Evolutionary conservation across 768 basidiomycete genomes (phyloP), one percentile per base, ranked within the genome.

Genomic region (Phaffia australis): DNA sequence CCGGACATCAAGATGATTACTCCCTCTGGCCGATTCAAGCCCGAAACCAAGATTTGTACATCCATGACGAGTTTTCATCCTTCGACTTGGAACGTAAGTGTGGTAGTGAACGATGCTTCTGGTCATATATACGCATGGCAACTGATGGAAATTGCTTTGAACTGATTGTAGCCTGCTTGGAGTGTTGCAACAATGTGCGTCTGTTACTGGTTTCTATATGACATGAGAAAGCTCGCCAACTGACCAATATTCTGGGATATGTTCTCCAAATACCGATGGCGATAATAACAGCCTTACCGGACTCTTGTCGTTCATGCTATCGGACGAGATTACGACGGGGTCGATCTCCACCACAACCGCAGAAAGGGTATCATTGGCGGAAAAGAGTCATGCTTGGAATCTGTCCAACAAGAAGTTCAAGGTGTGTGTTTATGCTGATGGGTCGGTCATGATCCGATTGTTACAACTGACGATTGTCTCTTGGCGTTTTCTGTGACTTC

Each of bases 281-380:
- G n/a, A 19, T 46, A 27, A 56, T 50, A 35, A 56, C 71, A 94
- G 91, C 77, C 81, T 94, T 71, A 97, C 92, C 7, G 95, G 95
- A 23, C 81, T 98, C 23, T 78, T 94, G 57, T 90, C 88, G 4
- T 95, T 95, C 79, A 94, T 94, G 92, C 80, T 93, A 58, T 85
- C 88, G 0, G 89, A 95, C 71, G 92, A 95, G 77, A 91, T 97
- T 83, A 98, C 95, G 0, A 95, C 94, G 0, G 94, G 94, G 14
- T 89, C 88, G 0, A 84, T 93, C 35, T 88, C 83, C 8, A 86
- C 88, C 0, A 82, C 85, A 18, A 86, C 87, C 51, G 79, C 81
- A 6, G 87, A 97, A 72, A 94, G 91, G 77, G 83, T 82, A 48
- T 75, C 78, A 0, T 85, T 90, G 69, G 92, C 94, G 0, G 77